Evolutionary conservation across 345 rosid species (phyloP), one percentile per base, ranked within the genome.

Genomic region (Lepidium sativum): DNA sequence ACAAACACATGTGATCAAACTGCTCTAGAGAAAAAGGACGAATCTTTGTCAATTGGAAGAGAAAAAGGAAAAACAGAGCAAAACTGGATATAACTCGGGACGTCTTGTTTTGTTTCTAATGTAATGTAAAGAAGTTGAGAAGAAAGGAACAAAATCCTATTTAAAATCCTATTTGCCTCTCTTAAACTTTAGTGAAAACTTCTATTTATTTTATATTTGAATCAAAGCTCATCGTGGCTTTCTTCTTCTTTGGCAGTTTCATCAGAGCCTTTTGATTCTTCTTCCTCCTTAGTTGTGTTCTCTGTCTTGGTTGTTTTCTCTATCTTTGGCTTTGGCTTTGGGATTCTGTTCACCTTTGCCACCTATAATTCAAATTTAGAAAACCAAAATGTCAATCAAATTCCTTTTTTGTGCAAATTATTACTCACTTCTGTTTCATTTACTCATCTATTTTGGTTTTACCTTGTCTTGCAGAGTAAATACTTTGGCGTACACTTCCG

Each of bases 251-350:
- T 42, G 2, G 51, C 71, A 37, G 16, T 27, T 57, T 76, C 80
- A 4, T 69, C 58, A 0, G 81, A 49, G 2, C 35, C 18, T 40
- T 68, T 69, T 45, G 77, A 34, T 16, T 37, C 34, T 9, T 63
- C 70, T 56, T 83, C 80, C 12, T 61, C 70, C 52, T 53, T 54
- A 43, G 63, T 58, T 67, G 77, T 79, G 18, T 82, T 81, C 75
- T 88, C 95, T 20, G 69, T 83, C 78, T 82, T 84, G n/a, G 75
- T 52, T 0, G 82, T 75, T 80, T 92, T 86, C 83, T 87, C 97
- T 43, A 77, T 70, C 75, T 87, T 89, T 11, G 96, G 95, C 78
- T 86, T 94, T 37, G 97, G 99, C 82, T 88, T 90, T 8, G 99
- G 92, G 32, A 94, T 94, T 74, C 60, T 84, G 60, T 79, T 78